Conservation (phyloP, 1,284 basidiomycete genomes). For the Irpex sp. region DNA sequence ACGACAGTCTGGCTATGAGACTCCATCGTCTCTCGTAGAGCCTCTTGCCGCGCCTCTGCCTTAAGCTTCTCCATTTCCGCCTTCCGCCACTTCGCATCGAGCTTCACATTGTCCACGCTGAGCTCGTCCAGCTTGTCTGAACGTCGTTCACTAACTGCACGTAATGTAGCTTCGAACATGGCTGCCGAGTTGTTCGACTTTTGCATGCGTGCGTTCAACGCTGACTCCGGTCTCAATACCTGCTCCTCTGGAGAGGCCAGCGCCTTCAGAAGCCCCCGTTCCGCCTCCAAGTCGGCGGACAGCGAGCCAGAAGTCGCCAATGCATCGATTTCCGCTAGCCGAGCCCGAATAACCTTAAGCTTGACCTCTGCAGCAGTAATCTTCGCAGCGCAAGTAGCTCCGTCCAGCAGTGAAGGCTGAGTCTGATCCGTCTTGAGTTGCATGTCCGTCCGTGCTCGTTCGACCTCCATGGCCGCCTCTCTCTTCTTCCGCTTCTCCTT, state of each 20-base stretch:
- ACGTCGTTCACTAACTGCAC: conserved; percentile 74
- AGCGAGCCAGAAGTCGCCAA: conserved; percentile 36
- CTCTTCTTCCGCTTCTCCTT: conserved; percentile 58
- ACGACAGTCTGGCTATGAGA: conserved; percentile 70
- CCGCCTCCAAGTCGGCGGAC: conserved; percentile 65
- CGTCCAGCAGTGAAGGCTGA: conserved; percentile 68
- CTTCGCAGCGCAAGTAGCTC: conserved; percentile 73
- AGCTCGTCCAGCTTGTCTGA: conserved; percentile 80
- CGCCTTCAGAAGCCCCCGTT: conserved; percentile 66
- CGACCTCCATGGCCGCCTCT: conserved; percentile 67
- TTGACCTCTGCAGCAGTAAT: conserved; percentile 75
- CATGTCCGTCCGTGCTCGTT: conserved; percentile 68
- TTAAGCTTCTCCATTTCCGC: conserved; percentile 73
- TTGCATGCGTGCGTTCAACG: conserved; percentile 57
- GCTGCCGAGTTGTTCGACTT: conserved; percentile 73
- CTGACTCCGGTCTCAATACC: conserved; percentile 56
- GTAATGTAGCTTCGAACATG: conserved; percentile 82
- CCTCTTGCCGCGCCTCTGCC: conserved; percentile 67
- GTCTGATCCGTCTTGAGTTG: conserved; percentile 66
- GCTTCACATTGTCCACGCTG: conserved; percentile 67
- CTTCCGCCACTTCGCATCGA: conserved; percentile 64
- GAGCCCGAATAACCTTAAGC: conserved; percentile 58
- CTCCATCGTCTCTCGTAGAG: conserved; percentile 59
- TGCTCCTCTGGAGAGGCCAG: conserved; percentile 74
- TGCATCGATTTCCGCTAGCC: conserved; percentile 64